A percentile compares a stretch with the other conserved stretches of the same genome.
Evolutionary conservation across 768 basidiomycete species (phyloP).

Genomic region (Leccinum boreale): DNA sequence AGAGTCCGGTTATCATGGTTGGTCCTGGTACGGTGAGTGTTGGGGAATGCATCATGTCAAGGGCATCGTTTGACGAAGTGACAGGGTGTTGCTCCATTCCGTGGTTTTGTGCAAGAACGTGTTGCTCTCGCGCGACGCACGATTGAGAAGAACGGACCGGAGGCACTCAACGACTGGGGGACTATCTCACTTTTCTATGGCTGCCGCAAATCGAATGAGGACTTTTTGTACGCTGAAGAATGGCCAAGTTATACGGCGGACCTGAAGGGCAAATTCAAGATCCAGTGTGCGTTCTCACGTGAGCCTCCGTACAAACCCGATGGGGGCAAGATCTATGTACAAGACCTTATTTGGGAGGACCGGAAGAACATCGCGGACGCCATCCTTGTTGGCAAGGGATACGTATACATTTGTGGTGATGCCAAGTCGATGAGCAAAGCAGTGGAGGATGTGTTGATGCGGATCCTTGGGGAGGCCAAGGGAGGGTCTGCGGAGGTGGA

Average conservation of each 20-base stretch:
- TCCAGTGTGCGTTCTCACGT: constrained; percentile 90
- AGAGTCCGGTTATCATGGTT: constrained; percentile 98
- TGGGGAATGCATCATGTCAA: neutral
- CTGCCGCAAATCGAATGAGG: constrained; percentile 83
- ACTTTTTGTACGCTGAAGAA: constrained; percentile 93
- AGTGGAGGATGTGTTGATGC: constrained; percentile 86
- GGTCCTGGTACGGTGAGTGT: constrained; percentile 92
- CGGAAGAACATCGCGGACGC: constrained; percentile 79
- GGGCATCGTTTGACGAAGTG: constrained; percentile 6
- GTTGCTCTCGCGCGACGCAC: constrained; percentile 93
- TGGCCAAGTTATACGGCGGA: constrained; percentile 88
- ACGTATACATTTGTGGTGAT: constrained; percentile 95
- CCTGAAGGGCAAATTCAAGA: constrained; percentile 85
- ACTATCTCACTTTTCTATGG: constrained; percentile 94
- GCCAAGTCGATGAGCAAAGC: constrained; percentile 95
- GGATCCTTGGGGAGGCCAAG: constrained; percentile 89
- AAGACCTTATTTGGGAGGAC: constrained; percentile 91
- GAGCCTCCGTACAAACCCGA: constrained; percentile 83
- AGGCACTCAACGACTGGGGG: constrained; percentile 95
- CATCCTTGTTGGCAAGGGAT: constrained; percentile 93
- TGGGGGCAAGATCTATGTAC: constrained; percentile 97
- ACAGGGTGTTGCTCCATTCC: constrained; percentile 98
- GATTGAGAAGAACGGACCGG: constrained; percentile 91
- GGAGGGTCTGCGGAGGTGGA: constrained; percentile 86
- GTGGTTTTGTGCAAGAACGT: constrained; percentile 97